Evolutionary conservation across 2,329 filamentous ascomycete genomes (phyloP).

Genomic region (Penicillium sclerotigenum): DNA sequence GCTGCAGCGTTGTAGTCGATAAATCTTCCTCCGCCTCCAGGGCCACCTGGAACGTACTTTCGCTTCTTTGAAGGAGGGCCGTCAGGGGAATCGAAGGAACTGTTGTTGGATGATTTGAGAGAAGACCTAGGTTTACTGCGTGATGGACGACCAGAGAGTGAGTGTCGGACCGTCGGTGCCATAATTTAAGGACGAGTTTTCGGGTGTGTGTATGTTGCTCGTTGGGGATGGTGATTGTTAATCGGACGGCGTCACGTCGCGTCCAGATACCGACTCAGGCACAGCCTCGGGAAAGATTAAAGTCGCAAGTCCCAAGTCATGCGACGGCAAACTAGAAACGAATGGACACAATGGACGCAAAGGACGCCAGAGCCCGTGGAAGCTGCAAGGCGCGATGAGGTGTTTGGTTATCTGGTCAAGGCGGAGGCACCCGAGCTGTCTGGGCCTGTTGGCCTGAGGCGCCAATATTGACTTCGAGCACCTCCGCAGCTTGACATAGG

Average conservation of each 20-base stretch:
- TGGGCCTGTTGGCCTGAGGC: slow-evolving; percentile 16
- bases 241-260: slow-evolving; percentile 21
- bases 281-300: background rate
- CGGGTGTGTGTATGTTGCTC: slow-evolving; percentile 14
- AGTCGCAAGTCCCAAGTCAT: background rate
- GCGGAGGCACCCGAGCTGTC: slow-evolving; percentile 18
- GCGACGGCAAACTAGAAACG: background rate
- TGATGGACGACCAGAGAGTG: slow-evolving; percentile 26
- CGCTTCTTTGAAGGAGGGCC: slow-evolving; percentile 68
- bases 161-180: slow-evolving; percentile 33
- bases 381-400: slow-evolving; percentile 1
- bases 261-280: slow-evolving; percentile 12
- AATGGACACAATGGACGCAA: slow-evolving; percentile 1
- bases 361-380: slow-evolving; percentile 2
- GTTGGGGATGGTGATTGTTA: slow-evolving; percentile 14
- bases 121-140: slow-evolving; percentile 32
- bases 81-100: slow-evolving; percentile 29
- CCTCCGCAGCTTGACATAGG: slow-evolving; percentile 7
- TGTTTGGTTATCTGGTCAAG: slow-evolving; percentile 23
- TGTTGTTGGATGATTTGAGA: slow-evolving; percentile 30
- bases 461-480: slow-evolving; percentile 11
- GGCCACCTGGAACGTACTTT: slow-evolving; percentile 80
- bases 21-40: slow-evolving; percentile 81
- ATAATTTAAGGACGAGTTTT: slow-evolving; percentile 21
- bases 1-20: slow-evolving; percentile 60